Evolutionary conservation across 306 rosid genomes (phyloP).

Genomic region (Prunus mongolica): DNA sequence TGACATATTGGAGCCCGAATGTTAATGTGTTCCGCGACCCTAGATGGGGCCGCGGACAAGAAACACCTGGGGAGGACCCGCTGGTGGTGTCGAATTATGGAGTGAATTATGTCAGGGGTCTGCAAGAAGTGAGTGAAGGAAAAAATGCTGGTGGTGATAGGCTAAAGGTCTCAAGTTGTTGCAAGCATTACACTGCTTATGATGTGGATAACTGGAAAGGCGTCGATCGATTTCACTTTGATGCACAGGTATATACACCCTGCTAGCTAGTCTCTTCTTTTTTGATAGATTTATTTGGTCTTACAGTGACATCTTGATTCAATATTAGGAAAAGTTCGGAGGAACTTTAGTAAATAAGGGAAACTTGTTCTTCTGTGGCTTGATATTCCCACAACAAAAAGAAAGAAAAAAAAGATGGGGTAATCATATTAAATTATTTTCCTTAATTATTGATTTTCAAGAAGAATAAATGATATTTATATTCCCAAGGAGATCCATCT

Average conservation of each 20-base stretch:
- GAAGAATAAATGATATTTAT: too few relatives aligned
- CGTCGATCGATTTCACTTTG: constrained; percentile 65
- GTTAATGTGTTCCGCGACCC: constrained; percentile 77
- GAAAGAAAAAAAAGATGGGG: too few relatives aligned
- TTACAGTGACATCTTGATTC: too few relatives aligned
- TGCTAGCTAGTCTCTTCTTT: too few relatives aligned
- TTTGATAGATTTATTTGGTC: too few relatives aligned
- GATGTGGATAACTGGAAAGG: constrained; percentile 78
- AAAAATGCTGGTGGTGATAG: constrained; percentile 34
- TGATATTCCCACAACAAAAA: too few relatives aligned
- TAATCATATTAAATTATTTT: too few relatives aligned
- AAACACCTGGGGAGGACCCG: constrained; percentile 87
- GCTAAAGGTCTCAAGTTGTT: constrained; percentile 85
- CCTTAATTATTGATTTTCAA: too few relatives aligned
- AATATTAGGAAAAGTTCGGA: too few relatives aligned
- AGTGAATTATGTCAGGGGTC: constrained; percentile 60
- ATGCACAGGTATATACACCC: constrained; percentile 54
- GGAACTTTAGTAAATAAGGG: too few relatives aligned
- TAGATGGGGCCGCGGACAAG: constrained; percentile 78
- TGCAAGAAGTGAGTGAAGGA: constrained; percentile 55
- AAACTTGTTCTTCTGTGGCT: too few relatives aligned
- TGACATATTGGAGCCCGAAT: constrained; percentile 85
- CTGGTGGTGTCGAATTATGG: constrained; percentile 57
- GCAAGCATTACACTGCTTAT: constrained; percentile 89
- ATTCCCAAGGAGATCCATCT: too few relatives aligned